Evolutionary conservation across 2,329 filamentous ascomycete species (phyloP), one percentile per base, ranked within the genome.

Genomic region (Zasmidium angulare): DNA sequence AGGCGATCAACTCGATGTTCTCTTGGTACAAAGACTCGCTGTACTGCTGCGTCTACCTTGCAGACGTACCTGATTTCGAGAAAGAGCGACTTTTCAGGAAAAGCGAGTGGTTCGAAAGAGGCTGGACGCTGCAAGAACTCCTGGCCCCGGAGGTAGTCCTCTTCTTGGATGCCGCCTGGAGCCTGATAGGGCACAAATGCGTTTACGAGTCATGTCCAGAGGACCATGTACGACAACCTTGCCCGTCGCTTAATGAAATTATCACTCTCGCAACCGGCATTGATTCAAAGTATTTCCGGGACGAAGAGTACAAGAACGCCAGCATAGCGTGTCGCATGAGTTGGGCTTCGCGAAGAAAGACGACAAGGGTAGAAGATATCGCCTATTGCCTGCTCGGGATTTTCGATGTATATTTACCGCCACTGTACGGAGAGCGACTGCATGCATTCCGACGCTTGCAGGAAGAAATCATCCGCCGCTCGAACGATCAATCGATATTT

Each of bases 1-100:
- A 76, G 65, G 66, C 84, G 78, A 71, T 72, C 2, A 82, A 82
- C 20, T 79, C 62, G 6, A 62, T 62, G 56, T 59, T 51, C 29
- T 29, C 20, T 4, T 62, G 50, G 36, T 60, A 62, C 29, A 43
- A 49, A 48, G 21, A 47, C 7, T 43, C 60, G 1, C 21, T 50
- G 10, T 46, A 50, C 17, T 63, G 57, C 40, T 55, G 50, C 24
- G 60, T 57, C 17, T 53, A 57, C 11, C 60, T 60, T 17, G 23
- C 36, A 1, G 58, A 60, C 54, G 57, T 62, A 2, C 10, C 21
- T 1, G 36, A 22, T 29, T 21, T 20, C 6, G 51, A 40, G 7
- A 12, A 31, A 3, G 47, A 48, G 23, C 2, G 10, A 24, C 29
- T 54, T 47, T 62, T 19, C 22, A 20, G 4, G 14, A 31, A 36